phyloP scores from a whole-genome alignment of 441 rosid genomes.

The Breynia disticha region DNA sequence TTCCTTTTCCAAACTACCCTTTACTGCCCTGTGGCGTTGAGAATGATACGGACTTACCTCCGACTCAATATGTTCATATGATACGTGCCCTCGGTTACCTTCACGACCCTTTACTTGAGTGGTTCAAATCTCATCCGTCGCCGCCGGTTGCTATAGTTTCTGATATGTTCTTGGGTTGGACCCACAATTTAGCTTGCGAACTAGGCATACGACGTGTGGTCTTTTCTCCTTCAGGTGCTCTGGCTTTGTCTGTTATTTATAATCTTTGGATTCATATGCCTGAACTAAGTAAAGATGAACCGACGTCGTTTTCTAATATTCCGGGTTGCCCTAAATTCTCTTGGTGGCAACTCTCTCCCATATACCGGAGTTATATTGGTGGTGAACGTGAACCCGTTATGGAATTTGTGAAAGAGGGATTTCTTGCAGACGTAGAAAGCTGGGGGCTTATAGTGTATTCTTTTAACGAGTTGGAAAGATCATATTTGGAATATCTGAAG shows the following conservation, averaged over 20 bases:
- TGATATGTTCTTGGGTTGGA: conserved; percentile 68
- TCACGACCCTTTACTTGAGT: conserved; percentile 27
- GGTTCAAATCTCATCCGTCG: conserved; percentile 37
- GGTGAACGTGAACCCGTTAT: conserved; percentile 26
- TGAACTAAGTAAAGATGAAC: conserved; percentile 1
- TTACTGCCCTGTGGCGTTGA: conserved; percentile 39
- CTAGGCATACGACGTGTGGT: conserved; percentile 37
- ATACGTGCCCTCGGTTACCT: conserved; percentile 33
- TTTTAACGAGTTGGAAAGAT: conserved; percentile 26
- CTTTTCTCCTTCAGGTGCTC: conserved; percentile 38
- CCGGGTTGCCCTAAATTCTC: conserved; percentile 32
- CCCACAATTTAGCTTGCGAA: conserved; percentile 25
- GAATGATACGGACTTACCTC: conserved; percentile 31
- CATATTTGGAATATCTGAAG: conserved; percentile 26
- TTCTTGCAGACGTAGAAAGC: conserved; percentile 20
- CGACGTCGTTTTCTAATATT: conserved; percentile 21
- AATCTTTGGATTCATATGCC: conserved; percentile 32
- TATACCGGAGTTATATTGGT: conserved; percentile 24
- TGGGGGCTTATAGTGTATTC: conserved; percentile 43
- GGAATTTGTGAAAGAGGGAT: conserved; percentile 18
- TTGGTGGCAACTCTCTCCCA: conserved; percentile 35
- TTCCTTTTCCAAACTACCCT: conserved; percentile 45
- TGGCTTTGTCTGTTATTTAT: conserved; percentile 20
- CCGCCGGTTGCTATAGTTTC: conserved; percentile 46
- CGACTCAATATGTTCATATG: conserved; percentile 15